These are phyloP conservation scores for Leptographium wingfieldii DNA, from an alignment of 2,329 filamentous ascomycete species.

Conservation along the genomic window DNA sequence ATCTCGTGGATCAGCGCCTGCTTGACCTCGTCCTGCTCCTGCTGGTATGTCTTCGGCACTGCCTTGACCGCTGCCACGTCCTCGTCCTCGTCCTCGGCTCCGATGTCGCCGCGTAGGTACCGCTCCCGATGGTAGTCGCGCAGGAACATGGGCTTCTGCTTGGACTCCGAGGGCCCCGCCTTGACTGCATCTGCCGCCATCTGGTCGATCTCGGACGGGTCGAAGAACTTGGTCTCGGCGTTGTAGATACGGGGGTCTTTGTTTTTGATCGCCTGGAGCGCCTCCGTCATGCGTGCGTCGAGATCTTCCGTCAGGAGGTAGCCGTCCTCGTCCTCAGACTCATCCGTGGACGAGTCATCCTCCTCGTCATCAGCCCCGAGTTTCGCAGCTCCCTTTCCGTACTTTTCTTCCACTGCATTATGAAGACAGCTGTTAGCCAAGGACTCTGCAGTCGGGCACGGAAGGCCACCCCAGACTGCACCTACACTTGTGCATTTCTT, in stretches of 20 bases:
- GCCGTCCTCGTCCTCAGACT: slow-evolving; percentile 82
- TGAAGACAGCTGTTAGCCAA: slow-evolving; percentile 7
- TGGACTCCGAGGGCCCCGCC: slow-evolving; percentile 33
- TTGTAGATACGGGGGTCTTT: slow-evolving; percentile 93
- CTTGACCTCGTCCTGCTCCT: slow-evolving; percentile 81
- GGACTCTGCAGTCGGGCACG: not conserved
- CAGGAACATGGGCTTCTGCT: slow-evolving; percentile 74
- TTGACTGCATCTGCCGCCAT: slow-evolving; percentile 14
- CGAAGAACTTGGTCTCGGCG: slow-evolving; percentile 59
- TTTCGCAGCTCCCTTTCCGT: slow-evolving; percentile 33
- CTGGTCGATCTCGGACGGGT: slow-evolving; percentile 47
- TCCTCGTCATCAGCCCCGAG: slow-evolving; percentile 31
- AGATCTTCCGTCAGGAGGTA: slow-evolving; percentile 75
- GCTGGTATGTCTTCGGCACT: slow-evolving; percentile 44
- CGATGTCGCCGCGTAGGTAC: slow-evolving; percentile 57
- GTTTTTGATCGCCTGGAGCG: slow-evolving; percentile 71
- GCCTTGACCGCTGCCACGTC: slow-evolving; percentile 23
- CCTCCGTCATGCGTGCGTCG: slow-evolving; percentile 77
- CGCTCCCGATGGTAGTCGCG: slow-evolving; percentile 88
- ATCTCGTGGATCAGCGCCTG: slow-evolving; percentile 68
- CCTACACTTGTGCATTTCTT: slow-evolving; percentile 63
- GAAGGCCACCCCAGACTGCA: slow-evolving; percentile 4
- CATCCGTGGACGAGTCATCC: slow-evolving; percentile 50
- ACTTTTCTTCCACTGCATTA: slow-evolving; percentile 74
- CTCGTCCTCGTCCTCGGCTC: slow-evolving; percentile 45